These are phyloP conservation scores for Saccharata proteae DNA, from an alignment of 2,329 filamentous ascomycete genomes.

Conservation along the genomic window DNA sequence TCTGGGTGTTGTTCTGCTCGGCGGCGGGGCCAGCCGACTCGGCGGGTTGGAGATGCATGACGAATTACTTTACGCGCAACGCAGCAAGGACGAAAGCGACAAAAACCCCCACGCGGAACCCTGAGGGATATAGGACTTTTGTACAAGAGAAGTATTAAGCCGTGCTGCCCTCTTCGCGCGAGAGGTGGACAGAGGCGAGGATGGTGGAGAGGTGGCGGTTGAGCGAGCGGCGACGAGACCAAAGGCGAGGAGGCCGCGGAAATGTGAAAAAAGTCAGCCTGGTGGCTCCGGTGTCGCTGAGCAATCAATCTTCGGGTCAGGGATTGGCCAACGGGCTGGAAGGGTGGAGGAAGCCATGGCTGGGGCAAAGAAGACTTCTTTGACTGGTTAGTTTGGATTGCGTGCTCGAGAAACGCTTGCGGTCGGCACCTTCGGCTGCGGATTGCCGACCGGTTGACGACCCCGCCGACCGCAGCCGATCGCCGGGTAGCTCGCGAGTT, in stretches of 20 bases:
- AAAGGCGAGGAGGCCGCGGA: not conserved
- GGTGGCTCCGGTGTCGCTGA: constrained; percentile 7
- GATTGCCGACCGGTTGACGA: too few relatives aligned
- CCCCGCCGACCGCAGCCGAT: too few relatives aligned
- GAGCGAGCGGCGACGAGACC: not conserved
- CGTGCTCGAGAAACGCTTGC: too few relatives aligned
- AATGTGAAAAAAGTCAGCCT: constrained; percentile 6
- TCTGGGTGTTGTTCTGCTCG: constrained; percentile 12
- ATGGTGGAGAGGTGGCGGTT: not conserved
- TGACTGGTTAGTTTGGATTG: too few relatives aligned
- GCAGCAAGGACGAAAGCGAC: constrained; percentile 3
- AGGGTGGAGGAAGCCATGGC: too few relatives aligned
- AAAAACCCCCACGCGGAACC: constrained; percentile 4
- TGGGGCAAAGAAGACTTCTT: too few relatives aligned
- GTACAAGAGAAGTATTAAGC: too few relatives aligned
- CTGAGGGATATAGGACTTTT: constrained; percentile 1
- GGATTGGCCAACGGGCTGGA: too few relatives aligned
- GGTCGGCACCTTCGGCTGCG: too few relatives aligned
- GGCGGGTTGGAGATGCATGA: constrained; percentile 26
- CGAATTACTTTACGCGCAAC: not conserved
- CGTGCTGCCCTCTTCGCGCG: too few relatives aligned
- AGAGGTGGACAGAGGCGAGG: constrained; percentile 1
- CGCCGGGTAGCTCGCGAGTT: too few relatives aligned
- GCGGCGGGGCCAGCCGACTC: constrained; percentile 25
- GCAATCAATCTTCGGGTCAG: too few relatives aligned